These are phyloP conservation scores for Hypoxylon sp. DNA, from an alignment of 2,329 filamentous ascomycete genomes.

Conservation along the genomic window DNA sequence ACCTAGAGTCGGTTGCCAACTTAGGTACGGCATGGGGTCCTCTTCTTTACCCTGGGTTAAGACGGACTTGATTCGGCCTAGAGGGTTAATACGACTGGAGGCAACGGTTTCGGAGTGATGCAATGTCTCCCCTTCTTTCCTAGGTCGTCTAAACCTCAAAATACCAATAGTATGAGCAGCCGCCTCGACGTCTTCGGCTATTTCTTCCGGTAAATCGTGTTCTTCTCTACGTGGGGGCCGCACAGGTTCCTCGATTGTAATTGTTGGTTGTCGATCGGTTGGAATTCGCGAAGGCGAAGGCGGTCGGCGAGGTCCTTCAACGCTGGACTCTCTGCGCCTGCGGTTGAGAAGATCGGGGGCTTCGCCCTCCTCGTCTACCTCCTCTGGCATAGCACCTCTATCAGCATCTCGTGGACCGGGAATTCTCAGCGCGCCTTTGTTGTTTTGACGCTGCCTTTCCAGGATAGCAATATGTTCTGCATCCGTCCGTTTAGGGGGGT, in stretches of 20 bases:
- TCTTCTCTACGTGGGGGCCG: constrained; percentile 50
- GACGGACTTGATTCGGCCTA: constrained; percentile 64
- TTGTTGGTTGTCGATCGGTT: constrained; percentile 59
- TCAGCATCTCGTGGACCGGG: constrained; percentile 93
- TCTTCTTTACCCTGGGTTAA: constrained; percentile 62
- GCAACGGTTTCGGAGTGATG: constrained; percentile 49
- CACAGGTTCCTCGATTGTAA: constrained; percentile 73
- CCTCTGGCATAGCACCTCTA: constrained; percentile 74
- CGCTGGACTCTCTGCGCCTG: constrained; percentile 45
- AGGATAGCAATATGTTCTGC: constrained; percentile 90
- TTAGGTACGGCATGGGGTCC: constrained; percentile 83
- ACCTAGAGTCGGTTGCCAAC: constrained; percentile 90
- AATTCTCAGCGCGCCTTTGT: constrained; percentile 81
- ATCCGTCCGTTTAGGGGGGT: constrained; percentile 63
- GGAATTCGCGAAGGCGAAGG: constrained; percentile 31
- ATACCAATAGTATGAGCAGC: constrained; percentile 51
- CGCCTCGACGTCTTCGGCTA: constrained; percentile 55
- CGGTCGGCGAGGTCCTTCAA: constrained; percentile 31
- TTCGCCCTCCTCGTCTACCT: constrained; percentile 51
- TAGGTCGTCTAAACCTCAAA: constrained; percentile 56
- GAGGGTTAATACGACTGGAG: constrained; percentile 47
- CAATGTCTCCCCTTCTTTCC: constrained; percentile 50
- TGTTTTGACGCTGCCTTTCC: constrained; percentile 79
- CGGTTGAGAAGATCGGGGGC: constrained; percentile 41
- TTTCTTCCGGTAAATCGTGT: constrained; percentile 44